Base-by-base conservation (phyloP, 148 eudicot species). In the Camellia japonica region DNA sequence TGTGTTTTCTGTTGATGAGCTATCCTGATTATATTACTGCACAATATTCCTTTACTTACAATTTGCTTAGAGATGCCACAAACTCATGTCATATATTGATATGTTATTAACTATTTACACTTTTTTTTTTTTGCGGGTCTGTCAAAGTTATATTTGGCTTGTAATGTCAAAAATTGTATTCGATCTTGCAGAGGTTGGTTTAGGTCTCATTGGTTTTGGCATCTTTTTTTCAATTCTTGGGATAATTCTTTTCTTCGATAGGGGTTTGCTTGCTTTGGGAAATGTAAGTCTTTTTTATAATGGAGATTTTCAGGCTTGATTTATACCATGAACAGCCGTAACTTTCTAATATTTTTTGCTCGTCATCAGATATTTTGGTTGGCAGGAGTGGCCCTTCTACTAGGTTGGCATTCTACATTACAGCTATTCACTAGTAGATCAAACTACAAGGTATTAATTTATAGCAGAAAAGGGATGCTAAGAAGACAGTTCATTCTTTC, bases 191-290 rank as follows among this genome's bases (percentile, higher is more conserved):
- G 92, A 87, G 82, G 61, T 86, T 84, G 92, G 92, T 43, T 63
- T 89, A 11, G 92, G 92, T 72, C 82, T 89, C 12, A 81, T 89
- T 43, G 92, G 90, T 14, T 89, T 89, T 79, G 92, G 92, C 43
- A 80, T 89, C 80, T 86, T 87, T 68, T 89, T 89, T 86, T 19
- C 87, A 41, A 62, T 89, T 83, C 88, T 89, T 19, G 92, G 83
- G 47, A 76, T 84, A 61, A 56, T 89, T 78, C 87, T 89, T 67
- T 89, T 89, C 84, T 89, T 89, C 10, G 92, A 89, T 80, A 87
- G 89, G 82, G 92, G 92, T 44, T 73, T 89, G 76, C 90, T 89
- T 74, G 92, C 92, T 65, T 73, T 89, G 81, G 92, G 88, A 74
- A 87, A 89, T 85, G 92, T 87, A 83, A 89, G 92, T 58, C 54